These are phyloP conservation scores for Microthlaspi erraticum DNA, from an alignment of 345 rosid species.

Conservation along the genomic window DNA sequence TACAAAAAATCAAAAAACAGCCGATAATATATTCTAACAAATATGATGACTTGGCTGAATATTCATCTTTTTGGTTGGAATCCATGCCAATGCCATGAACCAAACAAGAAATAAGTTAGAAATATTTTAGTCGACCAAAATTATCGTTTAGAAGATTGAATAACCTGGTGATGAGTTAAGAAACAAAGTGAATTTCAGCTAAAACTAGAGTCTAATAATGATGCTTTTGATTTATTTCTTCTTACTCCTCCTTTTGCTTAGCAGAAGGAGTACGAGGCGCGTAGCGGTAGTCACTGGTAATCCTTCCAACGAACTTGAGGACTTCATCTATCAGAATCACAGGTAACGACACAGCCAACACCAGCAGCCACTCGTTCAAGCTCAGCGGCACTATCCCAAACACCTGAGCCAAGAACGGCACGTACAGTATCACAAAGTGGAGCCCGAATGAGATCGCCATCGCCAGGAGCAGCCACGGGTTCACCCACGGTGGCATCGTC, in stretches of 20 bases:
- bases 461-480: constrained; percentile 64
- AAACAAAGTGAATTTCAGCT: constrained; percentile 28
- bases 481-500: constrained; percentile 97
- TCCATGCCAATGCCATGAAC: background rate
- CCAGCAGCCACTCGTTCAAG: constrained; percentile 84
- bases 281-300: constrained; percentile 46
- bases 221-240: background rate
- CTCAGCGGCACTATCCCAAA: constrained; percentile 84
- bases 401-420: constrained; percentile 73
- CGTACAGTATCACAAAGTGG: constrained; percentile 85
- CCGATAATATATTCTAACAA: too few species aligned
- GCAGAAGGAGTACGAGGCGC: constrained; percentile 34
- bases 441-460: constrained; percentile 89
- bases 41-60: too few species aligned
- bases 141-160: background rate
- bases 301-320: constrained; percentile 76
- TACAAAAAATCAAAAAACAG: too few species aligned
- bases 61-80: background rate
- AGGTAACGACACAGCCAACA: constrained; percentile 71
- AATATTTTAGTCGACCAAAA: constrained; percentile 1
- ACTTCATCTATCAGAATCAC: constrained; percentile 85
- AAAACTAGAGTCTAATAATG: background rate
- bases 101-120: background rate
- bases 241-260: constrained; percentile 54
- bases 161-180: constrained; percentile 3